These are phyloP conservation scores for Chytriomyces confervae DNA, from an alignment of 192 early-diverging fungal species.

Conservation along the genomic window DNA sequence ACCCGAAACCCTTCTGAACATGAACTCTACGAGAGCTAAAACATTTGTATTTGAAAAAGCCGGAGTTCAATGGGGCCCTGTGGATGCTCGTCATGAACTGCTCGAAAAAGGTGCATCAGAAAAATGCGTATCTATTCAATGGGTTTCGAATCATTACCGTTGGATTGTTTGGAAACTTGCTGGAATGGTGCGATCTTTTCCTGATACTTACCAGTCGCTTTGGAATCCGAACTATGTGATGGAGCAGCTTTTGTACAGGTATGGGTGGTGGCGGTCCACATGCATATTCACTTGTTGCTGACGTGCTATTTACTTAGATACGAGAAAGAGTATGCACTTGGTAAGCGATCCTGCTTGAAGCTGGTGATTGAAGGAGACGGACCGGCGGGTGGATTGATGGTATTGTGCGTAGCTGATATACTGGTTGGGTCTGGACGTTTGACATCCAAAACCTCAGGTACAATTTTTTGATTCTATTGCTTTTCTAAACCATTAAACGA, in stretches of 20 bases:
- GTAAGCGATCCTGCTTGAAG: constrained; percentile 65
- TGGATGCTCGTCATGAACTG: constrained; percentile 52
- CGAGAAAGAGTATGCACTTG: constrained; percentile 70
- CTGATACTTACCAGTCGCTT: constrained; percentile 36
- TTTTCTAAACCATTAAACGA: constrained; percentile 11
- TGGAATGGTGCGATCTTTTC: constrained; percentile 61
- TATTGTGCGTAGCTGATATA: constrained; percentile 62
- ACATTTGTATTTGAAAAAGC: not conserved
- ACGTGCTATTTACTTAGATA: constrained; percentile 53
- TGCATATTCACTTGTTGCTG: not conserved
- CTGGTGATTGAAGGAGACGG: constrained; percentile 72
- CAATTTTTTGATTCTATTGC: not conserved
- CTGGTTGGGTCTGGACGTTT: too few relatives aligned
- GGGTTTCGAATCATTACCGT: constrained; percentile 72
- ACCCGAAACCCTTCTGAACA: not conserved
- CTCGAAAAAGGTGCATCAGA: constrained; percentile 47
- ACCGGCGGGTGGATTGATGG: constrained; percentile 57
- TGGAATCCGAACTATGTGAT: constrained; percentile 56
- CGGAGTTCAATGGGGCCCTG: constrained; percentile 51
- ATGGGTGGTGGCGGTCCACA: not conserved
- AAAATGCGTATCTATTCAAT: constrained; percentile 41
- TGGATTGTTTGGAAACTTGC: constrained; percentile 79
- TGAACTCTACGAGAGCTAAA: not conserved
- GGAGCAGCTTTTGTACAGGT: constrained; percentile 55
- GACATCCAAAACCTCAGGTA: too few relatives aligned